Base-by-base conservation (phyloP, 2,329 filamentous ascomycete species). In the Exutisphaerella laricina region DNA sequence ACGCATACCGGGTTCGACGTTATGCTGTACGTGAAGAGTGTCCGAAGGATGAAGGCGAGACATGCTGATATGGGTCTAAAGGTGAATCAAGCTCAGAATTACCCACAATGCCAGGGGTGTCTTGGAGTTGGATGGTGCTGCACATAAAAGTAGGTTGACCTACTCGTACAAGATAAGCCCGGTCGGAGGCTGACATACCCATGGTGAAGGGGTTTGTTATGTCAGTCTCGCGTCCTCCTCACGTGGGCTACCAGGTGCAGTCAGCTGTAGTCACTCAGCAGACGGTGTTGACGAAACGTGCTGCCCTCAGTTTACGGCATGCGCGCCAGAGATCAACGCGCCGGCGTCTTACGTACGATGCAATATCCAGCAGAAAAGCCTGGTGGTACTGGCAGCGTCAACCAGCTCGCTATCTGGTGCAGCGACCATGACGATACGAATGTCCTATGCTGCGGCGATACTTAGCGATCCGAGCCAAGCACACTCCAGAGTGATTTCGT, bases 51-150 rank as follows among this genome's bases (percentile, higher is more conserved):
- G 6, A 26, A 26, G 23, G 23, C 12, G 23, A 26, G 12, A 12
- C 23, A 26, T 26, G 23, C 23, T 26, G 6, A 26, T 12, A n/a
- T n/a, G n/a, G 23, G 12, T 12, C 23, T 7, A 12, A 6, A 26
- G 23, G 23, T 26, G 23, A 26, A 26, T 12, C 6, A 26, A 26
- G 23, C 6, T 26, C 23, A 26, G 12, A 6, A 26, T 12, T 26
- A 26, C 12, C 46, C 43, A 17, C 23, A 18, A 22, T 49, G 46
- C 20, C 14, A 35, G 10, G 34, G 43, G n/a, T 21, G 26, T 14
- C 20, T 43, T 7, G 40, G 32, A 16, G 25, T 46, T 21, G 43
- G 46, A 16, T 46, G 46, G 46, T 46, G 43, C 16, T 49, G 46
- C 32, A 44, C 36, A 6, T 26, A 46, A 26, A 12, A 6, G 23